phyloP scores from a whole-genome alignment of 2,329 filamentous ascomycete genomes.

The Sclerotinia trifoliorum region DNA sequence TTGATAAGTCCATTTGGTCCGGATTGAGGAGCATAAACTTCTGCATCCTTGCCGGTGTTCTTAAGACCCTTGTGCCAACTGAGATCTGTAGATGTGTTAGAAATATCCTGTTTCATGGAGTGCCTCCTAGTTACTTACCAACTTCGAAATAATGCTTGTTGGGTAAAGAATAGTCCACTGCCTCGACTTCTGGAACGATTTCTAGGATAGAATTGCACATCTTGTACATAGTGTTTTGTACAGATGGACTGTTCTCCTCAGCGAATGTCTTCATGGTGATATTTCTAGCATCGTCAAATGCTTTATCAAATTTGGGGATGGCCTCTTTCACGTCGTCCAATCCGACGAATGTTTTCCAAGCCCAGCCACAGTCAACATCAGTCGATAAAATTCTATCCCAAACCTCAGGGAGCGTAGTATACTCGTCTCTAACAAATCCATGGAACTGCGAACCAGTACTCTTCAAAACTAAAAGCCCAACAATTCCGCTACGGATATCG shows the following conservation, averaged over 20 bases:
- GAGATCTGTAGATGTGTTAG: slow-evolving; percentile 59
- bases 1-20: slow-evolving; percentile 95
- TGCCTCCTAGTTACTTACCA: slow-evolving; percentile 52
- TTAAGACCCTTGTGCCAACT: slow-evolving; percentile 95
- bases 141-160: slow-evolving; percentile 99
- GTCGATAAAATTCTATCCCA: slow-evolving; percentile 96
- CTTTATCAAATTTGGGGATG: slow-evolving; percentile 69
- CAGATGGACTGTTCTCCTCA: slow-evolving; percentile 83
- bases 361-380: slow-evolving; percentile 83
- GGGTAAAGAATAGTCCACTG: slow-evolving; percentile 79
- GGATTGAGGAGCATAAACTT: slow-evolving; percentile 91
- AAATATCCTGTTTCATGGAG: not conserved
- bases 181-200: slow-evolving; percentile 66
- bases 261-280: slow-evolving; percentile 94
- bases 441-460: slow-evolving; percentile 96
- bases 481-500: slow-evolving; percentile 73
- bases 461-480: slow-evolving; percentile 85
- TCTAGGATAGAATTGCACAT: slow-evolving; percentile 88
- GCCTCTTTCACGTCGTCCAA: slow-evolving; percentile 66
- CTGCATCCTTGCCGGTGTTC: slow-evolving; percentile 93
- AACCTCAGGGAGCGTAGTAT: slow-evolving; percentile 83
- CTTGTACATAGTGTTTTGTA: slow-evolving; percentile 98
- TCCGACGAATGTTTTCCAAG: slow-evolving; percentile 70
- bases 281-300: slow-evolving; percentile 72
- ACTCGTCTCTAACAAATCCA: slow-evolving; percentile 90